phyloP scores from a whole-genome alignment of 1,284 basidiomycete genomes.

The Athelia psychrophila region DNA sequence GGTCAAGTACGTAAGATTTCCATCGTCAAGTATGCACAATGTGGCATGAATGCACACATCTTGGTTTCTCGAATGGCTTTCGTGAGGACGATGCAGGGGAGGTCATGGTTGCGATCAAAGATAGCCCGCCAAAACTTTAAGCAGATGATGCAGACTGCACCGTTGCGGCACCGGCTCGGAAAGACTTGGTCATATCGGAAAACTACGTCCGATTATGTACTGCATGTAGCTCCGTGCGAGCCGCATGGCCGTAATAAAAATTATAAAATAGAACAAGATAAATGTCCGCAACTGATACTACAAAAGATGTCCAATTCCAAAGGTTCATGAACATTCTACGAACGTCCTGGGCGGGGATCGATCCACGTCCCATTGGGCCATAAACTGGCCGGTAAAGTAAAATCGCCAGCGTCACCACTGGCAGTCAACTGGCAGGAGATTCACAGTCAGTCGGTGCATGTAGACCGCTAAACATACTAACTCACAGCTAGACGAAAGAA shows the following conservation, averaged over 20 bases:
- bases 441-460: slow-evolving; percentile 1
- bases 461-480: slow-evolving; percentile 1
- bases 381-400: slow-evolving; percentile 75
- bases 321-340: slow-evolving; percentile 30
- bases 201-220: too few species aligned
- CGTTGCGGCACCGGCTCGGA: too few species aligned
- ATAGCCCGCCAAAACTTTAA: too few species aligned
- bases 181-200: too few species aligned
- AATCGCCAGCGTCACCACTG: slow-evolving; percentile 64
- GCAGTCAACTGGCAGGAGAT: slow-evolving; percentile 48
- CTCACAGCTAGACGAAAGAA: slow-evolving; percentile 83
- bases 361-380: slow-evolving; percentile 84
- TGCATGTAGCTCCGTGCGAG: too few species aligned
- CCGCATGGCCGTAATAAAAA: neutral
- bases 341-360: slow-evolving; percentile 65
- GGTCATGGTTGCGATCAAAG: neutral
- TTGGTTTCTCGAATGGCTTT: neutral
- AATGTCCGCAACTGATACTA: neutral
- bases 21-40: slow-evolving; percentile 1
- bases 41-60: neutral
- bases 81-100: neutral
- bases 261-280: neutral
- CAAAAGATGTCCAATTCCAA: slow-evolving; percentile 1
- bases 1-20: slow-evolving; percentile 27
- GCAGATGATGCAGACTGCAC: too few species aligned